A percentile compares a stretch with the other conserved stretches of the same genome.
phyloP scores from a whole-genome alignment of 129 eudicot genomes.

The Apium graveolens region DNA sequence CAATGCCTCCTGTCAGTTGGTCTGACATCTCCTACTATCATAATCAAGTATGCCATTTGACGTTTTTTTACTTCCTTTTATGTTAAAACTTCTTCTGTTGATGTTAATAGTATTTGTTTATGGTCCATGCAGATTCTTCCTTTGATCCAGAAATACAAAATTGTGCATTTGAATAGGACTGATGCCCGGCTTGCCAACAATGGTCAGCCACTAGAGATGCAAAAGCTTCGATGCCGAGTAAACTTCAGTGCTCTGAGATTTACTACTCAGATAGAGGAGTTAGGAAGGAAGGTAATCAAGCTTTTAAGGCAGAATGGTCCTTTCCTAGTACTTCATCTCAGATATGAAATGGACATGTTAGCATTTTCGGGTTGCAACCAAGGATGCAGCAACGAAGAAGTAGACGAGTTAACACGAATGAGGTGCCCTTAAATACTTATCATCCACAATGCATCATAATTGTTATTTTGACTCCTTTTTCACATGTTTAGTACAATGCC shows the following conservation, averaged over 20 bases:
- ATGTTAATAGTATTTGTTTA: slow-evolving; percentile 2
- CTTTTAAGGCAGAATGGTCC: slow-evolving; percentile 77
- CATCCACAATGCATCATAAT: not conserved
- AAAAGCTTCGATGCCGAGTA: slow-evolving; percentile 87
- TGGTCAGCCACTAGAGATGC: slow-evolving; percentile 67
- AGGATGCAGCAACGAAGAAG: slow-evolving; percentile 80
- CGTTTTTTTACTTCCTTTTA: not conserved
- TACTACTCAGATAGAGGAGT: slow-evolving; percentile 82
- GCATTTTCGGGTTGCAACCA: slow-evolving; percentile 98
- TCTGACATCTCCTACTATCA: slow-evolving; percentile 90
- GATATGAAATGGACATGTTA: slow-evolving; percentile 98
- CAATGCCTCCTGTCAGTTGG: slow-evolving; percentile 98
- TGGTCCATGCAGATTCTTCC: slow-evolving; percentile 69
- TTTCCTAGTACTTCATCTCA: slow-evolving; percentile 85
- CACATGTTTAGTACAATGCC: slow-evolving; percentile 6
- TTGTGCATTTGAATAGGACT: slow-evolving; percentile 86
- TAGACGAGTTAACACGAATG: slow-evolving; percentile 87
- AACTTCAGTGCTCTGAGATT: slow-evolving; percentile 72
- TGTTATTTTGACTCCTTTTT: not conserved
- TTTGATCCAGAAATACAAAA: slow-evolving; percentile 71
- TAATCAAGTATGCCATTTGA: slow-evolving; percentile 46
- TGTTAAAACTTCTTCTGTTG: not conserved
- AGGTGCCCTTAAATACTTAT: slow-evolving; percentile 35
- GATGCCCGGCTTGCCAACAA: slow-evolving; percentile 95
- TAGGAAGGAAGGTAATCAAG: slow-evolving; percentile 68